Base-by-base conservation (phyloP, 306 rosid genomes). In the Prunus campanulata region DNA sequence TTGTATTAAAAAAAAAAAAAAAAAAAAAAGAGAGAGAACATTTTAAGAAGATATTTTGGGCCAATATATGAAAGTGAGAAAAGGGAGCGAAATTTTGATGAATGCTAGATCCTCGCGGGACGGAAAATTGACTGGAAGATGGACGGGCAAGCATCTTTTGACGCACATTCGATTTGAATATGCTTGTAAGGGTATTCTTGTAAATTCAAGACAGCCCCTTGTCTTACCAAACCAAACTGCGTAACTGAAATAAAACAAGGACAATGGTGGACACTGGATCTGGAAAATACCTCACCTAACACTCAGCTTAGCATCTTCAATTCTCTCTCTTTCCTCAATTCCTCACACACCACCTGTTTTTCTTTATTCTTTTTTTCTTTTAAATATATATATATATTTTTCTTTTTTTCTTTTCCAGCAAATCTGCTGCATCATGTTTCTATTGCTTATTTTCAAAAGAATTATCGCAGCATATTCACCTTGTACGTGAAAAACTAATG, bases 161-260 rank as follows among this genome's bases (percentile, higher is more conserved):
- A 42, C 3, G 68, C 48, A 70, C 68, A 66, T 76, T 48, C 66
- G 64, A 3, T 49, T 25, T 62, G 67, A 27, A 73, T 27, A 44
- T 69, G 16, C 71, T 3, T 46, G 5, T 3, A 54, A 47, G 82
- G 86, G 35, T 42, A 74, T 63, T 64, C 16, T 5, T 16, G 86
- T 82, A 55, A 74, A 15, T 77, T 29, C 8, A 8, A 0, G 8
- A 0, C 11, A 1, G 67, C 75, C 30, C 75, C 27, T 62, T 3
- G 73, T 48, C 68, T 74, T 39, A 68, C 77, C 72, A 82, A 73
- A 68, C 76, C 63, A 74, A 60, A 5, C 69, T 8, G 54, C 68
- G 14, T 27, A 42, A 29, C 48, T 47, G 6, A 39, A 39, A 6
- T 4, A 70, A 59, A 72, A 57, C 30, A 10, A 30, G 52, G 68